phyloP scores from a whole-genome alignment of 108 stramenopile species.

The Conticribra weissflogii region DNA sequence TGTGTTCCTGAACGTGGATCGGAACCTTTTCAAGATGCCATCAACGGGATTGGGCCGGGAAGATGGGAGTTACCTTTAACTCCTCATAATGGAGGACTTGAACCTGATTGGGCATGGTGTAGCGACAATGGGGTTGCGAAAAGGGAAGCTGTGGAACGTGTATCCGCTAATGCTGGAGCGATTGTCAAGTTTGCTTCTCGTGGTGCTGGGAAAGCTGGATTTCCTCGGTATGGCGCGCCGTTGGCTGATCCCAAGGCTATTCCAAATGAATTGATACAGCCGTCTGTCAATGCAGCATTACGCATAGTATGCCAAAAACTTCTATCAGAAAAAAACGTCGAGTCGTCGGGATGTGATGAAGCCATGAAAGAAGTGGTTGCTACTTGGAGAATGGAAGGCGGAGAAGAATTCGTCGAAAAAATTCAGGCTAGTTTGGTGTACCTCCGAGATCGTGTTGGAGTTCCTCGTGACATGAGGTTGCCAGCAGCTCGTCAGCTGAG shows the following conservation, averaged over 20 bases:
- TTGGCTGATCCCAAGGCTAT: slow-evolving; percentile 88
- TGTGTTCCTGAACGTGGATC: slow-evolving; percentile 73
- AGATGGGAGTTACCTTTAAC: slow-evolving; percentile 79
- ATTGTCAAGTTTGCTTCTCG: slow-evolving; percentile 87
- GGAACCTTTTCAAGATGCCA: slow-evolving; percentile 63
- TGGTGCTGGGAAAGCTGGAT: slow-evolving; percentile 84
- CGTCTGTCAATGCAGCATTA: slow-evolving; percentile 65
- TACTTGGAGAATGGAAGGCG: slow-evolving; percentile 60
- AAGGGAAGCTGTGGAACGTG: slow-evolving; percentile 84
- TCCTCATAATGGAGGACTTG: slow-evolving; percentile 72
- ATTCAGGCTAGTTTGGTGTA: slow-evolving; percentile 71
- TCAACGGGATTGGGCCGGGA: slow-evolving; percentile 68
- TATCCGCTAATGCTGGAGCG: slow-evolving; percentile 75
- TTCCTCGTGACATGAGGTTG: slow-evolving; percentile 92
- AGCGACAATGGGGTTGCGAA: slow-evolving; percentile 68
- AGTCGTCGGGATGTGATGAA: slow-evolving; percentile 17
- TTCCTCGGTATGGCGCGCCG: slow-evolving; percentile 80
- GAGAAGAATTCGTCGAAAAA: slow-evolving; percentile 51
- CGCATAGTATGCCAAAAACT: slow-evolving; percentile 67
- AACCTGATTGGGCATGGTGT: slow-evolving; percentile 83
- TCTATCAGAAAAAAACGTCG: slow-evolving; percentile 52
- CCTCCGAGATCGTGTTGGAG: slow-evolving; percentile 90
- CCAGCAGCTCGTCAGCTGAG: slow-evolving; percentile 90
- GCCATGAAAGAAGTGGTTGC: slow-evolving; percentile 54
- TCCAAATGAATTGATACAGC: slow-evolving; percentile 62